Evolutionary conservation across 805 yeast species (phyloP).

Genomic region (Maudiozyma turicensis): DNA sequence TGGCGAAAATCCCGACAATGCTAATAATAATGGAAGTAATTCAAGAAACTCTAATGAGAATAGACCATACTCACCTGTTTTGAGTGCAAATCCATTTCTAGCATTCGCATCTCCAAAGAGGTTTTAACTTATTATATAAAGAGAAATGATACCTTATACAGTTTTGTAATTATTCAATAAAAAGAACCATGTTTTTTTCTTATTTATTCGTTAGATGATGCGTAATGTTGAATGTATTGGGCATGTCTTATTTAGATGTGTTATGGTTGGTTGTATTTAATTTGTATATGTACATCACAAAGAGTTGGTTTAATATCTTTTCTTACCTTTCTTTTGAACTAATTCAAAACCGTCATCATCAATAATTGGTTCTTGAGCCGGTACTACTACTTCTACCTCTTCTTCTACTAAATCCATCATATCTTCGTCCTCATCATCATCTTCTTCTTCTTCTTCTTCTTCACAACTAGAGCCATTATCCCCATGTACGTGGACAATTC

Average conservation of each 20-base stretch:
- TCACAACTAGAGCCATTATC: conserved; percentile 47
- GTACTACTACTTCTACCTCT: conserved; percentile 2
- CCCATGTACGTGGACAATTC: conserved; percentile 38
- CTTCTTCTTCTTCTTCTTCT: conserved; percentile 35
- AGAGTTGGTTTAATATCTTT: neutral
- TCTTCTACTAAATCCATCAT: conserved; percentile 33
- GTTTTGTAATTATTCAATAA: neutral
- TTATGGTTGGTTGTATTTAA: too few relatives aligned
- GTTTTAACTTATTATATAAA: neutral
- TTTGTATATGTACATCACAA: neutral
- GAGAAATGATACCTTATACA: neutral
- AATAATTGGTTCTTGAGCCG: conserved; percentile 44
- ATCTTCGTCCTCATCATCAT: conserved; percentile 34
- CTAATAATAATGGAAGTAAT: neutral
- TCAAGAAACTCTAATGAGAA: neutral
- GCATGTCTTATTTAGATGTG: too few relatives aligned
- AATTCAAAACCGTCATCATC: conserved; percentile 94
- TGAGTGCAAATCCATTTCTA: conserved; percentile 1
- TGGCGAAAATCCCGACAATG: neutral
- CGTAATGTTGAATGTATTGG: too few relatives aligned
- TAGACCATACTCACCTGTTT: conserved; percentile 2
- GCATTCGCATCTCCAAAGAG: conserved; percentile 5
- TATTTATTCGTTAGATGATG: too few relatives aligned
- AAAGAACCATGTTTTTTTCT: too few relatives aligned
- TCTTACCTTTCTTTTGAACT: conserved; percentile 57